Conservation (phyloP, 768 basidiomycete genomes). For the Calocybe cyanea region DNA sequence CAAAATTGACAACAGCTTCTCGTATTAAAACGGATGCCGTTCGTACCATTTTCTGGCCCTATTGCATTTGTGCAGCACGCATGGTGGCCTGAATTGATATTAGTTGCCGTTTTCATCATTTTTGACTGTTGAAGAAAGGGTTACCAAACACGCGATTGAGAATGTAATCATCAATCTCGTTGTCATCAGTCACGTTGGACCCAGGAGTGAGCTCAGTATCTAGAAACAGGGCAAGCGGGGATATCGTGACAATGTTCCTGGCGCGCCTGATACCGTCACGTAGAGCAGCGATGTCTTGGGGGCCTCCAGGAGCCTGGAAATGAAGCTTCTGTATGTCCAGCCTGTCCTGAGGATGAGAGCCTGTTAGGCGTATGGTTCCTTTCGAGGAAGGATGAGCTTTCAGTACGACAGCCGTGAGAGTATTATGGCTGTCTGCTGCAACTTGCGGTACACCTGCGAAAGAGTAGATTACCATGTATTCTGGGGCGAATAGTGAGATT, state of each 20-base stretch:
- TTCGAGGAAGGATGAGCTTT: constrained; percentile 26
- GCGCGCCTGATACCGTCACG: constrained; percentile 23
- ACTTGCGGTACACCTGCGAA: constrained; percentile 18
- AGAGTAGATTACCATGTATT: not conserved
- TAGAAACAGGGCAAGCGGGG: constrained; percentile 16
- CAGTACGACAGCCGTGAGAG: constrained; percentile 22
- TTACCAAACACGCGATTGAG: constrained; percentile 22
- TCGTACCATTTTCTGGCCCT: constrained; percentile 21
- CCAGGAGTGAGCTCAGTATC: constrained; percentile 21
- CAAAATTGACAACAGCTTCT: not conserved
- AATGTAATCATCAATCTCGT: constrained; percentile 22
- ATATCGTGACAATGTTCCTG: constrained; percentile 14
- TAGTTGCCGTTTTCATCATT: not conserved
- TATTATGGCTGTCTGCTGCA: constrained; percentile 19
- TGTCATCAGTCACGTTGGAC: constrained; percentile 15
- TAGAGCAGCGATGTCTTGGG: constrained; percentile 22
- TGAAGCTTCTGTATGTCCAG: constrained; percentile 27
- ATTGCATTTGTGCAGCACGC: constrained; percentile 29
- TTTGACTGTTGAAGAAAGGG: not conserved
- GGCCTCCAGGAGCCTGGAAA: constrained; percentile 23
- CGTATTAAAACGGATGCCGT: not conserved
- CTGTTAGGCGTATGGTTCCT: constrained; percentile 27
- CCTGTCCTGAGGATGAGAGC: constrained; percentile 25
- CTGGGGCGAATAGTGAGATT: not conserved
- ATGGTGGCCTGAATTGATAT: constrained; percentile 23